Evolutionary conservation across 331 rosid genomes (phyloP), one percentile per base, ranked within the genome.

Genomic region (Ulmus americana): DNA sequence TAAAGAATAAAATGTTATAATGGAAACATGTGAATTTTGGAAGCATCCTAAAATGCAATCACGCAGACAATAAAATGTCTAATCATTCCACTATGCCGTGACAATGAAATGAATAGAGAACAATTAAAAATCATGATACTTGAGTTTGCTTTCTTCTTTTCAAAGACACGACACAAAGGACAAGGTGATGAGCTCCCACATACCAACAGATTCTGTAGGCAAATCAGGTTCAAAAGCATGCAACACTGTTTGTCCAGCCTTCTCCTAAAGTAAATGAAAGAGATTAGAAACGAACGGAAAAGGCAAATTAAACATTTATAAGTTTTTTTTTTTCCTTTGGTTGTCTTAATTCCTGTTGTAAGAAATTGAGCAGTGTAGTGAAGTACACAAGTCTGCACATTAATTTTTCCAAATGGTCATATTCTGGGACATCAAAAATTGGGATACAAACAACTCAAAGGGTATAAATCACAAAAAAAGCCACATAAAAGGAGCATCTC

Each of bases 151-250:
- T 28, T 28, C 35, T 28, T 28, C 35, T 28, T 28, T 28, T 28
- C 4, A 2, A 28, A 28, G 35, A 28, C 35, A 28, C 4, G 35
- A 28, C 35, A 28, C 35, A 49, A 59, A 40, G 15, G 12, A 54
- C 2, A 40, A 20, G 55, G 65, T 58, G 61, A 69, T 41, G 45
- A 64, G 43, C 39, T 77, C 80, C 64, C 69, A 77, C 79, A 28
- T 85, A 92, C 95, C 95, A 65, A 82, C 59, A 71, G 81, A 74
- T 69, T 72, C 76, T 50, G 69, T 65, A 38, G 74, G 82, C 69
- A 51, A 13, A 40, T 85, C 86, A 80, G 64, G 78, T 45, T 79
- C 86, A 79, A 75, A 86, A 57, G 87, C 85, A 79, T 76, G 86
- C 82, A 86, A 74, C 40, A 79, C 62, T 68, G 66, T 72, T 55